Evolutionary conservation across 176 grass and related monocot genomes (phyloP), one percentile per base, ranked within the genome.

Genomic region (Ensete glaucum): DNA sequence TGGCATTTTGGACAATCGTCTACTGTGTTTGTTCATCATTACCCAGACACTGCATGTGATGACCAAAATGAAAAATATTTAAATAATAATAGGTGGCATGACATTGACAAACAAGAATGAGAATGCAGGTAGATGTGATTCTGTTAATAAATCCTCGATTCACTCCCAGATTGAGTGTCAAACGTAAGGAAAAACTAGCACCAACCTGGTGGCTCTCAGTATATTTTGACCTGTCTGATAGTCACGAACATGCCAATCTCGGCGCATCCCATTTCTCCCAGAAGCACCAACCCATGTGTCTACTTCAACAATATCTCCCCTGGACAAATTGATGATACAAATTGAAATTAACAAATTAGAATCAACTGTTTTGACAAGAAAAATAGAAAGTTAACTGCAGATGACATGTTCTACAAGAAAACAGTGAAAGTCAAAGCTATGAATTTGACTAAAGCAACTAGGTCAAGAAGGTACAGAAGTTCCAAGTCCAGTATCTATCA

Each of bases 191-290:
- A 43, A 29, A 49, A 50, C 8, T 12, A 77, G 20, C 71, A 52
- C 76, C 10, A 73, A 71, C 96, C 96, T 99, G 12, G 84, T 95
- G 55, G 96, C 96, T 81, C 88, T 87, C 82, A 99, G 65, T 75
- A 99, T 77, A 27, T 86, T 99, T 52, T 81, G 78, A 26, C 91
- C 91, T 3, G 88, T 89, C 43, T 80, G 78, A 69, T 76, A 86
- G 85, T 99, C 96, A 17, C 83, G 80, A 84, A 99, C 82, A 84
- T 95, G 91, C 91, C 91, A 99, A 84, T 95, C 91, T 64, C 96
- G 85, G 2, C 91, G 83, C 91, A 99, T 95, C 57, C 91, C 96
- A 79, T 99, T 99, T 89, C 92, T 99, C 73, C 96, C 96, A 83
- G 88, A 78, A 57, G 76, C 54, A 55, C 86, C 87, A 76, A 83